Evolutionary conservation across 225 moss, liverwort and hornwort genomes (phyloP).

Genomic region (Takakia lepidozioides): DNA sequence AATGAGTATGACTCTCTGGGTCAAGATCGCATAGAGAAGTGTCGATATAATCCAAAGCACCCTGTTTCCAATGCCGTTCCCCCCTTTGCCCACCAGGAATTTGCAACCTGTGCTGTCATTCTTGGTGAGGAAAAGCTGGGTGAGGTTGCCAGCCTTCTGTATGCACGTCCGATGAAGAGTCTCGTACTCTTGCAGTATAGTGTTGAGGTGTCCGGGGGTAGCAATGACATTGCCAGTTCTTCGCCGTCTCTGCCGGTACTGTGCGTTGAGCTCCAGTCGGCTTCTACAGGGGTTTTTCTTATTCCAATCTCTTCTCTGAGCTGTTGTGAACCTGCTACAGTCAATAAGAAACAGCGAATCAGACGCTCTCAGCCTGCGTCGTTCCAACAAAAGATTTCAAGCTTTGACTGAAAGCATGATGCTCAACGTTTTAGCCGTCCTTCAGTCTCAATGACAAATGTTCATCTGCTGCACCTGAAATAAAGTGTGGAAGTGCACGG

Average conservation of each 20-base stretch:
- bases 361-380: background rate
- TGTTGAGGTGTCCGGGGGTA: conserved; percentile 5
- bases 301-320: conserved; percentile 10
- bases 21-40: conserved; percentile 29
- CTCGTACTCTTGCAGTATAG: conserved; percentile 14
- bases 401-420: too few species aligned
- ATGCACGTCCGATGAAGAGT: conserved; percentile 28
- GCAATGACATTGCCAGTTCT: conserved; percentile 4
- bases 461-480: too few species aligned
- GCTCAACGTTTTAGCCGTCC: too few species aligned
- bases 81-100: conserved; percentile 25
- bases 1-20: conserved; percentile 21
- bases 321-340: conserved; percentile 5
- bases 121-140: conserved; percentile 10
- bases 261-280: conserved; percentile 12
- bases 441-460: too few species aligned
- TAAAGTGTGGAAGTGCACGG: too few species aligned
- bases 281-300: conserved; percentile 15
- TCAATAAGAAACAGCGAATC: too few species aligned
- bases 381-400: too few species aligned
- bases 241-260: conserved; percentile 7
- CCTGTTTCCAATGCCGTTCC: conserved; percentile 34
- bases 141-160: conserved; percentile 12
- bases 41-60: conserved; percentile 29
- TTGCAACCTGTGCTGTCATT: conserved; percentile 9